These are phyloP conservation scores for Pseudozyma hubeiensis DNA, from an alignment of 1,284 basidiomycete species.

Conservation along the genomic window DNA sequence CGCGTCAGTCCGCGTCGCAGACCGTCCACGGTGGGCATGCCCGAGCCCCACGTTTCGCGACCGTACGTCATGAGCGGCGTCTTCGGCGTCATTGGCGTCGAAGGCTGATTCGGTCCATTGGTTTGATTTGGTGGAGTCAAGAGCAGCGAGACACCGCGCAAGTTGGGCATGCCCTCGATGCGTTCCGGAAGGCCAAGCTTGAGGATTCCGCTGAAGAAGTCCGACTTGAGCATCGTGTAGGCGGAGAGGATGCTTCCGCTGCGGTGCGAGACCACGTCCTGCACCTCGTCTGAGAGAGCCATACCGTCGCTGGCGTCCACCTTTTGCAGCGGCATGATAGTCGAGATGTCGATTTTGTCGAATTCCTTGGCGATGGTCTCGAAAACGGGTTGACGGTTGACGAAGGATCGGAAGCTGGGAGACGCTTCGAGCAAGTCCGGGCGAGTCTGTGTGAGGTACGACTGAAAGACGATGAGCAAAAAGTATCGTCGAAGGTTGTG, in stretches of 20 bases:
- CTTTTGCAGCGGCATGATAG: conserved; percentile 83
- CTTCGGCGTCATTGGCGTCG: conserved; percentile 40
- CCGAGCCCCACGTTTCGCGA: conserved; percentile 64
- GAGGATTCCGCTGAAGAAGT: conserved; percentile 79
- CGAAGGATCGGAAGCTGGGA: conserved; percentile 62
- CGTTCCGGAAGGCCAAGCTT: conserved; percentile 58
- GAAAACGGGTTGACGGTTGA: conserved; percentile 76
- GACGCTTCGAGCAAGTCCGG: conserved; percentile 73
- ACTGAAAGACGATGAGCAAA: conserved; percentile 91
- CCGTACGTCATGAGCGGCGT: conserved; percentile 39
- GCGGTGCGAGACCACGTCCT: conserved; percentile 78
- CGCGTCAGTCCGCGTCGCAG: conserved; percentile 59
- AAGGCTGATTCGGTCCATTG: conserved; percentile 12
- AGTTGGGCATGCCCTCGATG: conserved; percentile 67
- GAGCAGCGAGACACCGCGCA: conserved; percentile 61
- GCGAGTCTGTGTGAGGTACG: conserved; percentile 86
- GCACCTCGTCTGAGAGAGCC: conserved; percentile 73
- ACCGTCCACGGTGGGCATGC: conserved; percentile 68
- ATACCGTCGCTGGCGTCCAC: conserved; percentile 74
- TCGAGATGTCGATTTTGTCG: conserved; percentile 79
- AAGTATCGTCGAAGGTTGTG: conserved; percentile 75
- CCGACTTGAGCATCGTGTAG: conserved; percentile 94
- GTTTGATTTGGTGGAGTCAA: conserved; percentile 31
- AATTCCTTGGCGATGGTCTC: conserved; percentile 95
- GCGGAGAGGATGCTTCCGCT: conserved; percentile 88